Percentiles rank a stretch among this genome's conserved stretches.
These are phyloP conservation scores for Suhomyces faveliae DNA, from an alignment of 805 yeast species.

Conservation along the genomic window DNA sequence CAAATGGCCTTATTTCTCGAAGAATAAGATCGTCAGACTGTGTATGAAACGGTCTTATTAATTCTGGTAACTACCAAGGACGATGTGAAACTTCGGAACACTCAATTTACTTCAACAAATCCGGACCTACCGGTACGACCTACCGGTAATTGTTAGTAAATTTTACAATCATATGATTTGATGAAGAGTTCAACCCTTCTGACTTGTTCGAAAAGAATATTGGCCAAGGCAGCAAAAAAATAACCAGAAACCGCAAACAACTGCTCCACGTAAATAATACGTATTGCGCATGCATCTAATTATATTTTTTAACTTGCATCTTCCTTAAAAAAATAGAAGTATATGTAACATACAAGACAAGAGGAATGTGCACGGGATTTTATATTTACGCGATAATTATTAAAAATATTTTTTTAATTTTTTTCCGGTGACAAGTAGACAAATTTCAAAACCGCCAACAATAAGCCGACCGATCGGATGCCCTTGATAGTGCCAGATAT, in stretches of 20 bases:
- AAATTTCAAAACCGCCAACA: neutral
- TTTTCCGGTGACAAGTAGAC: neutral
- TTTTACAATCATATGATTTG: neutral
- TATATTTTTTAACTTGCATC: neutral
- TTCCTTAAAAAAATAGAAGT: conserved; percentile 1
- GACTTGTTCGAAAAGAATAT: neutral
- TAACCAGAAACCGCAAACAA: neutral
- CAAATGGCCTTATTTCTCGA: neutral
- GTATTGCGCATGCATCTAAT: neutral
- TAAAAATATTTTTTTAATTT: neutral
- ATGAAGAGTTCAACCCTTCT: neutral
- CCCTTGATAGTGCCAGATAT: neutral
- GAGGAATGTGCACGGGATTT: neutral
- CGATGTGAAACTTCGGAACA: neutral
- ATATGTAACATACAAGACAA: neutral
- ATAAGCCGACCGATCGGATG: neutral
- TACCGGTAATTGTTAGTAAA: neutral
- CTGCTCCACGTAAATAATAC: neutral
- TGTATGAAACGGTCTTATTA: neutral
- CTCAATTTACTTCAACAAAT: neutral
- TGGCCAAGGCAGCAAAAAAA: neutral
- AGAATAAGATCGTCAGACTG: too few relatives aligned
- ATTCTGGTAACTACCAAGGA: neutral
- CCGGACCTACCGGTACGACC: neutral
- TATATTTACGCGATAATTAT: conserved; percentile 3